These are phyloP conservation scores for Fusarium gaditjirri DNA, from an alignment of 2,329 filamentous ascomycete species.

Conservation along the genomic window DNA sequence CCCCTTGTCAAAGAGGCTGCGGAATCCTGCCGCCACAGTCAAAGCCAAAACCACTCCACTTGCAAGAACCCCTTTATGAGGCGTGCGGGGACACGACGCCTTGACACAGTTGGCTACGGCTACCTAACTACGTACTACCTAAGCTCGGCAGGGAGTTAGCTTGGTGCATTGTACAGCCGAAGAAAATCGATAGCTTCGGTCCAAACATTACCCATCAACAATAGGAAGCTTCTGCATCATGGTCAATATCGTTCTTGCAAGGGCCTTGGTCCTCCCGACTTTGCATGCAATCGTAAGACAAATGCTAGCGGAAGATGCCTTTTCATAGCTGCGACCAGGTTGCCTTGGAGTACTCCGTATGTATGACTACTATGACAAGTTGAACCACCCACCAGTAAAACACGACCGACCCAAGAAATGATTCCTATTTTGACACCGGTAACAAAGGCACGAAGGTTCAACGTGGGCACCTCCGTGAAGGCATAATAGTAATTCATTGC, in stretches of 20 bases:
- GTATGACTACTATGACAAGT: neutral
- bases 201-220: slow-evolving; percentile 27
- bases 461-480: neutral
- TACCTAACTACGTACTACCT: neutral
- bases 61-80: slow-evolving; percentile 44
- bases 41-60: slow-evolving; percentile 33
- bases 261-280: neutral
- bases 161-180: slow-evolving; percentile 20
- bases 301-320: slow-evolving; percentile 19
- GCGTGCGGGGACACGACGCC: slow-evolving; percentile 25
- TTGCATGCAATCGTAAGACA: slow-evolving; percentile 3
- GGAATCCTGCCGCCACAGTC: slow-evolving; percentile 45
- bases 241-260: neutral
- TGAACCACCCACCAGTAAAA: slow-evolving; percentile 30
- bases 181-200: slow-evolving; percentile 36
- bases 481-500: neutral
- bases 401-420: neutral
- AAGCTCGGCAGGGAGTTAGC: slow-evolving; percentile 1
- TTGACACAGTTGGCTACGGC: slow-evolving; percentile 22
- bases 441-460: neutral
- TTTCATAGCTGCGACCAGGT: neutral
- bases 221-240: neutral
- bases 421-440: neutral
- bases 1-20: slow-evolving; percentile 43
- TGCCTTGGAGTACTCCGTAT: neutral